Base-by-base conservation (phyloP, 352 stramenopile species). In the Globisporangium parvum region DNA sequence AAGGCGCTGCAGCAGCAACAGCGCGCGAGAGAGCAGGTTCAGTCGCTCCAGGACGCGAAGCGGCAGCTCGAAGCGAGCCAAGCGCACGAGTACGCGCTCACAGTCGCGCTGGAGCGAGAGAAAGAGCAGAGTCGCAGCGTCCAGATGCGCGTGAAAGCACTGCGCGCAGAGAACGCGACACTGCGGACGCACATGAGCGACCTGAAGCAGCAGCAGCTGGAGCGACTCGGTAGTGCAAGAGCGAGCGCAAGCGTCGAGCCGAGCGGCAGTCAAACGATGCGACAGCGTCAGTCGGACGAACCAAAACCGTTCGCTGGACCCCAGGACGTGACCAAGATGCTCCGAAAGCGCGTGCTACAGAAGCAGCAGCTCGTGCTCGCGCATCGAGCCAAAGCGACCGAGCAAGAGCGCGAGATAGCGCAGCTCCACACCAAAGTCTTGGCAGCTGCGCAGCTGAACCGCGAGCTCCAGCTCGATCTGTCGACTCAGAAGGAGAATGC, bases 341-440 rank as follows among this genome's bases (percentile, higher is more conserved):
- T 87, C 20, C 72, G 77, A 51, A 61, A 67, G 35, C 77, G 77
- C 6, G 68, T 85, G 20, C 39, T 87, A 11, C 70, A 84, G 31
- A 87, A 87, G 37, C 77, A 87, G 51, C 70, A 83, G 18, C 58
- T 87, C 24, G 61, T 84, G 21, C 31, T 70, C 3, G 67, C 59
- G 6, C 72, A 71, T 47, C 81, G 81, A 42, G 55, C 61, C 31
- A 81, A 87, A 26, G 12, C 77, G 17, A 48, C 63, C 0, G 61
- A 66, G 11, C 39, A 66, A 41, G 72, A 84, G 18, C 47, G 57
- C 1, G 63, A 80, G 37, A 39, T 84, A 46, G 51, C 57, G 21
- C 41, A 59, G 14, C 59, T 81, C 31, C 59, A 68, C 48, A 66
- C 69, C 4, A 73, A 66, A 2, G 55, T 78, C 47, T 47, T 79